phyloP scores from a whole-genome alignment of 768 basidiomycete species.

The Ramaria rubella region DNA sequence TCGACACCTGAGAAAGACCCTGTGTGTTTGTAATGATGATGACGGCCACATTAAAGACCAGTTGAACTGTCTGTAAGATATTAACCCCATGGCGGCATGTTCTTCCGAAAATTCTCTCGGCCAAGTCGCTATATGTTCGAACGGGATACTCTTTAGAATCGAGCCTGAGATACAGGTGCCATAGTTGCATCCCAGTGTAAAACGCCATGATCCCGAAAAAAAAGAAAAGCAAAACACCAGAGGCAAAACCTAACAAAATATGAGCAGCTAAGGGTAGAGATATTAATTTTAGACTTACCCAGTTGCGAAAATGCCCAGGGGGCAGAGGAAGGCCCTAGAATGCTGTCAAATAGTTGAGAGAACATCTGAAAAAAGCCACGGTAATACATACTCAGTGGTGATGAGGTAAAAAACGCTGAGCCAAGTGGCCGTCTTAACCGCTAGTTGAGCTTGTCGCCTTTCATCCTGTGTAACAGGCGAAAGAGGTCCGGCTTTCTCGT shows the following conservation, averaged over 20 bases:
- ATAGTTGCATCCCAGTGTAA: conserved; percentile 51
- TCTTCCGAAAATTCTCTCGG: conserved; percentile 46
- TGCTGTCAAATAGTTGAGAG: conserved; percentile 17
- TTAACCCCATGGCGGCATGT: conserved; percentile 41
- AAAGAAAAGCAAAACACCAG: conserved; percentile 32
- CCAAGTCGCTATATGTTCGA: conserved; percentile 50
- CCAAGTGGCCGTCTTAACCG: conserved; percentile 29
- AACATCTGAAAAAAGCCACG: background rate
- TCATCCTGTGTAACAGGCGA: background rate
- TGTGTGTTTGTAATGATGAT: conserved; percentile 36
- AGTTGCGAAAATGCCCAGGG: conserved; percentile 54
- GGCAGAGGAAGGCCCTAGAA: conserved; percentile 55
- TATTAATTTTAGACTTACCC: background rate
- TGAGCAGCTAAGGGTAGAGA: too few species aligned
- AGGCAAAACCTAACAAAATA: conserved; percentile 56
- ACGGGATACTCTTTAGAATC: conserved; percentile 52
- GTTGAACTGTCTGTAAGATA: conserved; percentile 49
- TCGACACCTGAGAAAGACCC: conserved; percentile 44
- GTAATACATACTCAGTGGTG: conserved; percentile 37
- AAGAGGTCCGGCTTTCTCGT: conserved; percentile 4
- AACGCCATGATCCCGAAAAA: conserved; percentile 36
- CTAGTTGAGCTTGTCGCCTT: background rate
- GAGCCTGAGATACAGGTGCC: conserved; percentile 47
- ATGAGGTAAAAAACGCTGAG: conserved; percentile 48
- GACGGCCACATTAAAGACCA: conserved; percentile 43